A percentile compares a stretch with the other conserved stretches of the same genome.
phyloP scores from a whole-genome alignment of 306 rosid species.

The Rosa chinensis region DNA sequence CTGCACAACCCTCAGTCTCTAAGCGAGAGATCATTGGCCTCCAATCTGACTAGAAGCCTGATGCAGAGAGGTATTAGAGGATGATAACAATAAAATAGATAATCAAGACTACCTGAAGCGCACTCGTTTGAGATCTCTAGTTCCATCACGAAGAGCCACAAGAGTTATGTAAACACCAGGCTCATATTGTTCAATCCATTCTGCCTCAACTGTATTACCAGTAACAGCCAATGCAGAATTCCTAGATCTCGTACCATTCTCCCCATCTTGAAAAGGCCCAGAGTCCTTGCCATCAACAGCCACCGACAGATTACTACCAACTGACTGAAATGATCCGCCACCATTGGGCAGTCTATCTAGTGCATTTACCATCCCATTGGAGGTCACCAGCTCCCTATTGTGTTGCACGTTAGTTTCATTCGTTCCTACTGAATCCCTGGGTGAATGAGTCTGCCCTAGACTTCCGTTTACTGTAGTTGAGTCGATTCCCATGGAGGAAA shows the following conservation, averaged over 20 bases:
- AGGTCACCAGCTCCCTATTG: slow-evolving; percentile 31
- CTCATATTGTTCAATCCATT: slow-evolving; percentile 97
- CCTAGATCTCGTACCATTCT: slow-evolving; percentile 47
- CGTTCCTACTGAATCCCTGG: slow-evolving; percentile 44
- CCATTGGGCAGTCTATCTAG: slow-evolving; percentile 53
- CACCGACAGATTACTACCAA: slow-evolving; percentile 46
- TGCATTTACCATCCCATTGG: slow-evolving; percentile 43
- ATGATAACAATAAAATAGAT: slow-evolving; percentile 1
- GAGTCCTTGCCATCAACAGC: slow-evolving; percentile 62
- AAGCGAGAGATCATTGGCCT: not conserved
- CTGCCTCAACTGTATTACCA: slow-evolving; percentile 76
- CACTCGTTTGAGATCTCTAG: slow-evolving; percentile 92
- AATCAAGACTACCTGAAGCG: slow-evolving; percentile 76
- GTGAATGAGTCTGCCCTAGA: slow-evolving; percentile 28
- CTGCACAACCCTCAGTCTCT: not conserved
- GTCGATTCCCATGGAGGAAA: slow-evolving; percentile 54
- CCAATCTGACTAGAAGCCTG: not conserved
- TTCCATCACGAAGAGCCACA: slow-evolving; percentile 78
- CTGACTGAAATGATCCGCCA: slow-evolving; percentile 39
- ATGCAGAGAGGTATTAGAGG: not conserved
- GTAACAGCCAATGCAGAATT: slow-evolving; percentile 38
- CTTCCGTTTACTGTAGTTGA: slow-evolving; percentile 47
- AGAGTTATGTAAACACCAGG: slow-evolving; percentile 98
- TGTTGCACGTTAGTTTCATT: slow-evolving; percentile 44
- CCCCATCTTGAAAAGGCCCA: slow-evolving; percentile 56